Base-by-base conservation (phyloP, 257 asterid species). In the Coffea canephora region DNA sequence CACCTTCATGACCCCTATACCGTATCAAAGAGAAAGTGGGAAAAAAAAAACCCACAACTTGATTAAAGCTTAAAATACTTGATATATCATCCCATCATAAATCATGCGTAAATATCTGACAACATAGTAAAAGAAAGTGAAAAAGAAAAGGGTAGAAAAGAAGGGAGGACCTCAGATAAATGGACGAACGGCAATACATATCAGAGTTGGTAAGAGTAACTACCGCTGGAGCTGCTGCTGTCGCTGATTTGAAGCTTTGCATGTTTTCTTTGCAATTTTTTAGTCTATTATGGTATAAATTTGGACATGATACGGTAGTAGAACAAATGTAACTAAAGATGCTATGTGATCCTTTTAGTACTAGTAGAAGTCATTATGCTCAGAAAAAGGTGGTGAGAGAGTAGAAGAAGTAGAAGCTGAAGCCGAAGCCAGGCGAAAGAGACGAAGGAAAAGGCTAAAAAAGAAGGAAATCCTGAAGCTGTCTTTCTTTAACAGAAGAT, bases 161-260 rank as follows among this genome's bases (percentile, higher is more conserved):
- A 52, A 48, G 43, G 66, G 57, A 54, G 76, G 41, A 94, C 98
- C 98, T 90, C 85, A 87, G 88, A 84, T 87, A 89, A 83, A 88
- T 88, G 77, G 90, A 85, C 73, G 94, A 81, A 78, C 83, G 91
- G 92, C 91, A 88, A 82, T 86, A 93, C 77, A 89, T 84, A 80
- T 87, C 91, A 75, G 90, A 83, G 82, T 80, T 88, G 59, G 86
- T 75, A 71, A 85, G 79, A 48, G 87, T 18, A 79, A 79, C 77
- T 66, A 13, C 57, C 12, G 57, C 57, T 50, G 87, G 54, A 79
- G 77, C 77, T 66, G 57, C 57, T 10, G 87, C 62, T n/a, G 82
- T 79, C 25, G 66, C 64, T 68, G 89, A 76, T 85, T 84, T 84
- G 85, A 83, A 93, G 82, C 87, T 88, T 75, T 87, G 94, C 97